Evolutionary conservation across 768 basidiomycete genomes (phyloP), one percentile per base, ranked within the genome.

Genomic region (Kwoniella heveanensis): DNA sequence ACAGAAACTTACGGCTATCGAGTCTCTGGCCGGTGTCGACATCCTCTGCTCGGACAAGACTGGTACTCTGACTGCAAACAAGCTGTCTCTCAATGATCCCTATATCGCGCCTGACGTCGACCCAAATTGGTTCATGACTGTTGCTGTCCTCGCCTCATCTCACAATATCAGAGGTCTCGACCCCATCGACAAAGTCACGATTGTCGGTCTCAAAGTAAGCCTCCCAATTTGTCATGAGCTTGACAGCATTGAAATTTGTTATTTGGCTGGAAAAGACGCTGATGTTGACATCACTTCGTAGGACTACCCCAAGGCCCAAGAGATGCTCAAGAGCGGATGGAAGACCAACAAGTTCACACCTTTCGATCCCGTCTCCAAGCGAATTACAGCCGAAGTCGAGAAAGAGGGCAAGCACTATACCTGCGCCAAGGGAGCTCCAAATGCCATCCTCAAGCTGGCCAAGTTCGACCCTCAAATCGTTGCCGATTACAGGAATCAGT

Each of bases 351-450:
- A 82, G 61, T 85, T 85, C 71, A 76, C 77, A 6, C 84, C 84
- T 7, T 84, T 84, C 68, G 83, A 84, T 64, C 84, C 84, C 10
- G 84, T 84, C 46, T 83, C 83, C 53, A 84, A 85, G 73, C 82
- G 84, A 32, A 84, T 84, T 70, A 83, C 83, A 25, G 82, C 83
- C 21, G 82, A 83, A 65, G 82, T 85, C 25, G 81, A 82, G 61
- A 77, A 77, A 39, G 81, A 84, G 57, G 84, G 83, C 24, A 81
- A 80, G 71, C 68, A 71, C 37, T 84, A 78, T 65, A 82, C 76
- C 4, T 81, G 79, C 56, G 82, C 83, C 50, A 84, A 84, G 66
- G 83, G 83, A 50, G 84, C 84, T 0, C 83, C 83, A 9, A 83
- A 83, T 68, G 81, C 82, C n/a, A 83, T 84, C 50, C 73, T 84